Evolutionary conservation across 306 rosid species (phyloP), one percentile per base, ranked within the genome.

Genomic region (Dalbergia oliveri): DNA sequence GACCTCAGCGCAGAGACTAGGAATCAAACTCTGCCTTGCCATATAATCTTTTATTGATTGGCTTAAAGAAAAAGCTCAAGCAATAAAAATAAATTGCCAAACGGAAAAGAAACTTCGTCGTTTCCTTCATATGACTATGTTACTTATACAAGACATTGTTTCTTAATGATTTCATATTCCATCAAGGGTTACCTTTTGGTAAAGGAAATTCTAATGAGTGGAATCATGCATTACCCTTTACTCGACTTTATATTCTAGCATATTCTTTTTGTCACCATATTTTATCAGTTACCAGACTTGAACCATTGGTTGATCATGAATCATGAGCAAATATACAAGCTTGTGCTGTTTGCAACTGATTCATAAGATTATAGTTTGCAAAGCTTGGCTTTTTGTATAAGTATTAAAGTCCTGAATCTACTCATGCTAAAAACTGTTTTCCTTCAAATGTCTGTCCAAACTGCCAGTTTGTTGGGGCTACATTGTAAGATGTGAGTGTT

Each of bases 391-490:
- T 58, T 39, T 19, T 37, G 9, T 26, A 72, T 19, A 19, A 51
- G 6, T 37, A 37, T 37, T 37, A 37, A 45, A 72, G 41, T 56
- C 26, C 45, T 77, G 64, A 74, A 63, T 72, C 71, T 84, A 78
- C 47, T 51, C 72, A 69, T 54, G 12, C 87, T 84, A 12, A n/a
- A 83, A 93, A 93, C 61, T 93, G 99, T 67, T 93, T 95, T 72
- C 99, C 99, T 86, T 89, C 92, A 89, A 86, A 91, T 62, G 97
- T 93, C 88, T 95, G 99, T 60, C 94, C 92, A 47, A 88, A 91
- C 62, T 81, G 84, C 99, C 99, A 96, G 33, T 82, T 89, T 58
- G 83, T 43, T 0, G 98, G 97, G 71, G 97, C 99, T 62, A 91
- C 95, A 68, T 85, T 89, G 70, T 92, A 94, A 87, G 98, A 91